A percentile compares a stretch with the other conserved stretches of the same genome.
Conservation (phyloP, 2,329 filamentous ascomycete genomes). For the Aspergillus tubingensis region DNA sequence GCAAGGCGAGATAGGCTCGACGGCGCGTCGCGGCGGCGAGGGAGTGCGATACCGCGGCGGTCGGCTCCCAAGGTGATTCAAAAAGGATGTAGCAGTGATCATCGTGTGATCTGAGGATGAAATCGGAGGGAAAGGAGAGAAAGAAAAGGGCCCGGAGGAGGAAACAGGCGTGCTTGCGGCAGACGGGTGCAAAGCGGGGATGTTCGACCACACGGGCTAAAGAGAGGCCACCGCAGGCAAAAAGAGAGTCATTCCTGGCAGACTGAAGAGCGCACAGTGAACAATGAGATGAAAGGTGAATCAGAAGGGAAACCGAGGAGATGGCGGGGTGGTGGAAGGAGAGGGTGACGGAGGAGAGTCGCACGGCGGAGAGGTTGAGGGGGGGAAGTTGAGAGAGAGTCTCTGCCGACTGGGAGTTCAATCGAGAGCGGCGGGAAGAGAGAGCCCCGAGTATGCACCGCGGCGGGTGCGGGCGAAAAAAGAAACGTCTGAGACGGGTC, state of each 20-base stretch:
- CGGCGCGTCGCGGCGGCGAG: constrained; percentile 49
- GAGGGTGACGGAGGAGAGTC: constrained; percentile 24
- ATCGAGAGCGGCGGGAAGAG: constrained; percentile 22
- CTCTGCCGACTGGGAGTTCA: constrained; percentile 21
- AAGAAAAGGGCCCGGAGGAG: constrained; percentile 24
- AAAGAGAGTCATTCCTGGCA: constrained; percentile 45
- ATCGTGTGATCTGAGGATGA: constrained; percentile 27
- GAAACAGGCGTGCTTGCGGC: constrained; percentile 35
- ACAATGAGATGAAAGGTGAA: constrained; percentile 24
- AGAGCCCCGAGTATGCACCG: constrained; percentile 22
- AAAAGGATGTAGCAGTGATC: constrained; percentile 44
- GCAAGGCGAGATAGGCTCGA: constrained; percentile 49
- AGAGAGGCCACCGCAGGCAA: constrained; percentile 40
- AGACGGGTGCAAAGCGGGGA: constrained; percentile 45
- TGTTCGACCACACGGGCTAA: constrained; percentile 45
- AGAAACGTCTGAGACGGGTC: constrained; percentile 1
- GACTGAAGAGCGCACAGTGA: constrained; percentile 27
- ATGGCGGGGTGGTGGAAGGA: constrained; percentile 24
- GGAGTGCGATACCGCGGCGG: constrained; percentile 49
- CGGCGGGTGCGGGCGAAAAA: constrained; percentile 16
- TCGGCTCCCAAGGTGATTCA: constrained; percentile 36
- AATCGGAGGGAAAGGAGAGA: constrained; percentile 14
- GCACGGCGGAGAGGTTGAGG: constrained; percentile 29
- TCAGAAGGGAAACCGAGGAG: constrained; percentile 22
- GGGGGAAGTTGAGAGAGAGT: constrained; percentile 23